phyloP scores from a whole-genome alignment of 768 basidiomycete genomes.

The Paxillus ammoniavirescens region DNA sequence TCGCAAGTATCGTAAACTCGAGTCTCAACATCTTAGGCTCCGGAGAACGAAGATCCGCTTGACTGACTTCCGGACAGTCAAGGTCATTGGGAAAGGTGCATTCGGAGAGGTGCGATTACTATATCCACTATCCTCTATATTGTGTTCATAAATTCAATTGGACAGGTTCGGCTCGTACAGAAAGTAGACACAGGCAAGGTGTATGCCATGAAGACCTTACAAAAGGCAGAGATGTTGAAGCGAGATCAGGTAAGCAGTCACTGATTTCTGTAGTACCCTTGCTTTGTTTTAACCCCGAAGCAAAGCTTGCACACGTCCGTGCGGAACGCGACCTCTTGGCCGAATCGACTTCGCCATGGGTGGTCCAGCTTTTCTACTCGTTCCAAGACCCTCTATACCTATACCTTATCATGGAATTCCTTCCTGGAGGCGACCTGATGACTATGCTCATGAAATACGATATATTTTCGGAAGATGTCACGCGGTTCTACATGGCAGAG shows the following conservation, averaged over 20 bases:
- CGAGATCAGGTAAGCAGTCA: slow-evolving; percentile 81
- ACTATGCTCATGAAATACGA: slow-evolving; percentile 99
- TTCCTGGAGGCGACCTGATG: slow-evolving; percentile 96
- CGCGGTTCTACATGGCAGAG: slow-evolving; percentile 98
- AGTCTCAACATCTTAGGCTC: slow-evolving; percentile 88
- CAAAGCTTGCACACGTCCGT: slow-evolving; percentile 92
- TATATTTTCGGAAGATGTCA: slow-evolving; percentile 97
- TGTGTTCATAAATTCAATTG: slow-evolving; percentile 7
- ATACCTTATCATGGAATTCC: slow-evolving; percentile 95
- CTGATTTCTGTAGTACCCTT: neutral
- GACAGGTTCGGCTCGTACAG: slow-evolving; percentile 89
- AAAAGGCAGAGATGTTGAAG: slow-evolving; percentile 99
- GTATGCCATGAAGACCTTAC: slow-evolving; percentile 98
- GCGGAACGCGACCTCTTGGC: slow-evolving; percentile 96
- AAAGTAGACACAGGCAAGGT: slow-evolving; percentile 97
- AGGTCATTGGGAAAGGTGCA: slow-evolving; percentile 98
- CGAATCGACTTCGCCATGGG: slow-evolving; percentile 96
- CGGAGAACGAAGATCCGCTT: slow-evolving; percentile 91
- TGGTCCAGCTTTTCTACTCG: slow-evolving; percentile 96
- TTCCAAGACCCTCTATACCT: slow-evolving; percentile 96
- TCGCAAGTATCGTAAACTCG: slow-evolving; percentile 79
- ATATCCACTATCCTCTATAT: neutral
- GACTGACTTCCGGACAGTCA: slow-evolving; percentile 92
- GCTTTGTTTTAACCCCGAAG: slow-evolving; percentile 6
- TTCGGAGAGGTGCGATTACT: slow-evolving; percentile 83